Evolutionary conservation across 352 stramenopile genomes (phyloP).

Genomic region (Hyaloperonospora arabidopsidis): DNA sequence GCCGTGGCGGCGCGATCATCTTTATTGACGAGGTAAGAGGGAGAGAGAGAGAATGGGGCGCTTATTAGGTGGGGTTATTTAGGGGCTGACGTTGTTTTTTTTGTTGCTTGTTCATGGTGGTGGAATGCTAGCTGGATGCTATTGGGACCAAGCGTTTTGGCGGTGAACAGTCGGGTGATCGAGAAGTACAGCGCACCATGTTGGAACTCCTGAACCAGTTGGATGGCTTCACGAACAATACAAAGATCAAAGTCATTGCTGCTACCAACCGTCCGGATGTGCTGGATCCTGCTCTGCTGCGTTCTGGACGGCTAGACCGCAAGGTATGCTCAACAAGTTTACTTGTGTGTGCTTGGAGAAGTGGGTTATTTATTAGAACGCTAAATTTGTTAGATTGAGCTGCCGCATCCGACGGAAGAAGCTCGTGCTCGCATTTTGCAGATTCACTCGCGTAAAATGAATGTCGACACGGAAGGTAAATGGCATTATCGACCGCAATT

Average conservation of each 20-base stretch:
- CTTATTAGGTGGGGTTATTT: too few relatives aligned
- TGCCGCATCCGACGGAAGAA: constrained; percentile 96
- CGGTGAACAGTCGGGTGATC: constrained; percentile 92
- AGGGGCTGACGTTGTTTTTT: neutral
- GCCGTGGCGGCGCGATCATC: constrained; percentile 92
- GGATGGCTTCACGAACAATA: constrained; percentile 96
- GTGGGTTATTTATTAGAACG: neutral
- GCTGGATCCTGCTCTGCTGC: constrained; percentile 93
- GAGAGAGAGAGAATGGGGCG: too few relatives aligned
- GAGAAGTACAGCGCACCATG: constrained; percentile 98
- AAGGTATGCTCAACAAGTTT: constrained; percentile 61
- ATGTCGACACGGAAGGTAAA: constrained; percentile 86
- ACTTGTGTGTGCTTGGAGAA: neutral
- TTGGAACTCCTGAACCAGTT: constrained; percentile 97
- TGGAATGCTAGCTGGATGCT: constrained; percentile 86
- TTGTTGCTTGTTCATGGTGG: constrained; percentile 1
- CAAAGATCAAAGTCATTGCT: constrained; percentile 99
- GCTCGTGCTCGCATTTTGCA: constrained; percentile 93
- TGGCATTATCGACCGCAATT: neutral
- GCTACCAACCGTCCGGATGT: constrained; percentile 96
- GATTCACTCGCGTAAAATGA: constrained; percentile 98
- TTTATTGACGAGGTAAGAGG: constrained; percentile 95
- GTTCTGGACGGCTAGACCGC: constrained; percentile 87
- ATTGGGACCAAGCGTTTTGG: constrained; percentile 98
- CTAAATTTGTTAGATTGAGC: constrained; percentile 85